phyloP scores from a whole-genome alignment of 352 stramenopile genomes.

The Pythium grandisporangium region DNA sequence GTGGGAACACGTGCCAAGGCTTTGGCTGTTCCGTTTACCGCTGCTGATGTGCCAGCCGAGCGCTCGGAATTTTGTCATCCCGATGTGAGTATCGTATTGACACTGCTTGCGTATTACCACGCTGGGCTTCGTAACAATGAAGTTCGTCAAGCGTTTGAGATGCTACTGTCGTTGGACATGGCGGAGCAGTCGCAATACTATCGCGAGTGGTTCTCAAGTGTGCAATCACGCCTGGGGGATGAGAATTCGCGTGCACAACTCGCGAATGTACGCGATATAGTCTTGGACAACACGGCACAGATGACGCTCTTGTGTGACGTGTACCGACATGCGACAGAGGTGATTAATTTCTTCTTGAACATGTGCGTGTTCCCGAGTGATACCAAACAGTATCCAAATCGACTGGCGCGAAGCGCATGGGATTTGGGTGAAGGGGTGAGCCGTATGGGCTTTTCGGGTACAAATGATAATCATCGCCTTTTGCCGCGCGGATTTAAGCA shows the following conservation, averaged over 20 bases:
- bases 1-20: slow-evolving; percentile 33
- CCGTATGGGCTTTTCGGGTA: slow-evolving; percentile 83
- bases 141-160: slow-evolving; percentile 36
- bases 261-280: slow-evolving; percentile 55
- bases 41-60: slow-evolving; percentile 72
- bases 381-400: slow-evolving; percentile 67
- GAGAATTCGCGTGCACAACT: slow-evolving; percentile 19
- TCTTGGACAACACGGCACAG: slow-evolving; percentile 58
- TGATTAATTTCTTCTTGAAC: slow-evolving; percentile 86
- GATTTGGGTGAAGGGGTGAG: slow-evolving; percentile 54
- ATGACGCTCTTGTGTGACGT: slow-evolving; percentile 35
- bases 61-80: slow-evolving; percentile 86
- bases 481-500: slow-evolving; percentile 64
- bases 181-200: slow-evolving; percentile 64
- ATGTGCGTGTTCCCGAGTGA: slow-evolving; percentile 72
- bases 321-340: slow-evolving; percentile 52
- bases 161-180: slow-evolving; percentile 47
- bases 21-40: slow-evolving; percentile 82
- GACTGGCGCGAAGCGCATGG: slow-evolving; percentile 71
- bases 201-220: slow-evolving; percentile 44
- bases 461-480: slow-evolving; percentile 83
- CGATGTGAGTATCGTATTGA: slow-evolving; percentile 75
- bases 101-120: slow-evolving; percentile 82
- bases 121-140: slow-evolving; percentile 43
- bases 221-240: slow-evolving; percentile 11